A percentile compares a stretch with the other conserved stretches of the same genome.
Conservation (phyloP, 2,329 filamentous ascomycete genomes). For the Fusarium austroafricanum region DNA sequence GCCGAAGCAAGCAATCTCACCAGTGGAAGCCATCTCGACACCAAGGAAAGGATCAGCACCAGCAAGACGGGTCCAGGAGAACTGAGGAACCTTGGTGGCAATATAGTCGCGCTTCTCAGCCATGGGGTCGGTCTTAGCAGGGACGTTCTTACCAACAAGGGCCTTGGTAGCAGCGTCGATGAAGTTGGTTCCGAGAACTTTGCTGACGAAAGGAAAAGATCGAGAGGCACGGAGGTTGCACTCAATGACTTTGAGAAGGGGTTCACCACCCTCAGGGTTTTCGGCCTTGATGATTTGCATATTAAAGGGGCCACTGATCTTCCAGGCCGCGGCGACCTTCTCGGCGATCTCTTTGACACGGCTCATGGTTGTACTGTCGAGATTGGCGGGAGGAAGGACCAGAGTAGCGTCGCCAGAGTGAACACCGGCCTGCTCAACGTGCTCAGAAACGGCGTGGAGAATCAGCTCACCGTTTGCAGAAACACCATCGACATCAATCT, state of each 20-base stretch:
- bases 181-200: constrained; percentile 96
- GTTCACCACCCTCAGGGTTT: constrained; percentile 77
- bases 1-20: constrained; percentile 99
- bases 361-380: constrained; percentile 81
- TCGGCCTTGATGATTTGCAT: constrained; percentile 99
- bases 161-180: constrained; percentile 95
- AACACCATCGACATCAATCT: constrained; percentile 97
- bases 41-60: constrained; percentile 97
- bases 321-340: constrained; percentile 97
- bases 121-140: constrained; percentile 90
- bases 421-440: constrained; percentile 96
- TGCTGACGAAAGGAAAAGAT: constrained; percentile 98
- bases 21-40: constrained; percentile 96
- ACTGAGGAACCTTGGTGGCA: constrained; percentile 98
- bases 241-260: constrained; percentile 93
- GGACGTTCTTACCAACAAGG: constrained; percentile 85
- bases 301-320: constrained; percentile 98
- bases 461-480: constrained; percentile 87
- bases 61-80: constrained; percentile 97
- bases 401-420: constrained; percentile 98
- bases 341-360: constrained; percentile 95
- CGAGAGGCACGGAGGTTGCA: constrained; percentile 97
- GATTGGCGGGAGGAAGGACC: constrained; percentile 84
- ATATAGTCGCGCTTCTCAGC: constrained; percentile 87
- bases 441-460: constrained; percentile 92